phyloP scores from a whole-genome alignment of 495 filamentous ascomycete species.

The Hypoxylon crocopeplum region DNA sequence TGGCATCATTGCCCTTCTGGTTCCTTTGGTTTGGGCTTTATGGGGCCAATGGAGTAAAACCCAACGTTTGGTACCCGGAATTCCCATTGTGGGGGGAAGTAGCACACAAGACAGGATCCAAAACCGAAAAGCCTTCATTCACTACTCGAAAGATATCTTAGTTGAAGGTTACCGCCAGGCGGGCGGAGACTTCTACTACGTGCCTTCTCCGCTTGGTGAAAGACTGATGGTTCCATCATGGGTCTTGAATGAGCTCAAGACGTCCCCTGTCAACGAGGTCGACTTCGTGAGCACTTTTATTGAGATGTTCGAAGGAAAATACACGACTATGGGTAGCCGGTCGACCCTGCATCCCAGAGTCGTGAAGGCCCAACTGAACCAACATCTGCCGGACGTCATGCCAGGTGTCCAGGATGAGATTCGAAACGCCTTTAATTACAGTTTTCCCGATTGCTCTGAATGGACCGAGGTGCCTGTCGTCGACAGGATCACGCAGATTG shows the following conservation, averaged over 20 bases:
- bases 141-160: constrained; percentile 4
- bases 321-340: constrained; percentile 28
- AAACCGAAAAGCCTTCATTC: constrained; percentile 4
- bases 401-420: constrained; percentile 23
- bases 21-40: no score
- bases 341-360: constrained; percentile 11
- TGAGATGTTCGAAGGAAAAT: constrained; percentile 34
- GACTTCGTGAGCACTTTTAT: constrained; percentile 28
- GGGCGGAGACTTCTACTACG: constrained; percentile 23
- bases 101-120: constrained; percentile 1
- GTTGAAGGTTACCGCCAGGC: constrained; percentile 10
- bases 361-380: constrained; percentile 8
- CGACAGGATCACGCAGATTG: constrained; percentile 11
- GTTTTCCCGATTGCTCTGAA: constrained; percentile 20
- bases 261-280: constrained; percentile 25
- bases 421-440: constrained; percentile 6
- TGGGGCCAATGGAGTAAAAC: no score
- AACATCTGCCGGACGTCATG: constrained; percentile 14
- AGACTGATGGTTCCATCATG: constrained; percentile 30
- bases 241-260: constrained; percentile 37
- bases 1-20: no score
- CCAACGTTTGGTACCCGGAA: constrained; percentile 10
- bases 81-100: constrained; percentile 3
- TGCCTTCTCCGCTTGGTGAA: constrained; percentile 31
- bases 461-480: constrained; percentile 18